Percentiles rank a stretch among this genome's conserved stretches.
phyloP scores from a whole-genome alignment of 177 flowering plant genomes.

The Telopea speciosissima region DNA sequence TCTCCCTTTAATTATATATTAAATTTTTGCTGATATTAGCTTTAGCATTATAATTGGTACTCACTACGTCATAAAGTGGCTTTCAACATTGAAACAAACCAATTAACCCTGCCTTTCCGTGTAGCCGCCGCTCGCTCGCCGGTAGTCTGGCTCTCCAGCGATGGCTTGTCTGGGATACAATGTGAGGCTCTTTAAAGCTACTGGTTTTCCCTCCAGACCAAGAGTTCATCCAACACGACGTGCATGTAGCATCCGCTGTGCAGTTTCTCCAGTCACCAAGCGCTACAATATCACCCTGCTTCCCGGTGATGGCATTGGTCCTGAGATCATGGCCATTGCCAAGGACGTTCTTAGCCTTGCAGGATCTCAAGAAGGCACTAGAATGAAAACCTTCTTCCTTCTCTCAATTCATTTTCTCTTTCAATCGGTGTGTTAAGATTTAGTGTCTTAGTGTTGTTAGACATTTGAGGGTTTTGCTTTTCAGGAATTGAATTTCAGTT shows the following conservation, averaged over 20 bases:
- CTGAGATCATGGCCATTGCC: conserved; percentile 85
- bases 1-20: too few relatives aligned
- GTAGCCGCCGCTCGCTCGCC: too few relatives aligned
- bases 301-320: conserved; percentile 99
- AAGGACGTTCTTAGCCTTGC: conserved; percentile 60
- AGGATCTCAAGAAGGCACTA: conserved; percentile 62
- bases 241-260: conserved; percentile 33
- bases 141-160: background rate
- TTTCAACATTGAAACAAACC: too few relatives aligned
- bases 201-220: background rate
- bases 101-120: too few relatives aligned
- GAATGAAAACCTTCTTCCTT: background rate
- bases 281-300: conserved; percentile 69
- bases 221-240: conserved; percentile 8
- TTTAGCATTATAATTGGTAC: too few relatives aligned
- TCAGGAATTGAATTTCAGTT: conserved; percentile 69
- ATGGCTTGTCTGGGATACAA: conserved; percentile 35
- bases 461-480: background rate
- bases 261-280: conserved; percentile 34
- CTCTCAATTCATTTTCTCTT: background rate
- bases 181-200: conserved; percentile 12
- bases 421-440: background rate
- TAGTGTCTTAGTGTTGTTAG: conserved; percentile 3
- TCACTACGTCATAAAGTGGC: too few relatives aligned
- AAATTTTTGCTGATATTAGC: too few relatives aligned